Conservation (phyloP, 2,329 filamentous ascomycete genomes). For the Fusarium udum region DNA sequence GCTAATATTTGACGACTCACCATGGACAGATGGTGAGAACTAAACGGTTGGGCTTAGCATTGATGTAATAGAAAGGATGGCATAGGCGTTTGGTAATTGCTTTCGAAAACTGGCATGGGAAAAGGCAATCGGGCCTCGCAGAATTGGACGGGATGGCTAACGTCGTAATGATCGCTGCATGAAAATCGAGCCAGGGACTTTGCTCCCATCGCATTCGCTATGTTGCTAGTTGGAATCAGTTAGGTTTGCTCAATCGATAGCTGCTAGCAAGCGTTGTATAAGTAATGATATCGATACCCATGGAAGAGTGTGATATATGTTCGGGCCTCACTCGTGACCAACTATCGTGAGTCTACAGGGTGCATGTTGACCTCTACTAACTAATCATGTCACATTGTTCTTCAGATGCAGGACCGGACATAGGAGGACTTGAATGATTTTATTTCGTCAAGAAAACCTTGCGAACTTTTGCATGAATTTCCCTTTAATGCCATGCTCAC, state of each 20-base stretch:
- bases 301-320: neutral
- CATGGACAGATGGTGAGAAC: neutral
- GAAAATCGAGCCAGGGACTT: neutral
- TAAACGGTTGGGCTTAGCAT: neutral
- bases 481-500: conserved; percentile 53
- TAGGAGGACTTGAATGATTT: conserved; percentile 48
- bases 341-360: neutral
- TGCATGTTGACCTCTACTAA: neutral
- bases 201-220: neutral
- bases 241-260: neutral
- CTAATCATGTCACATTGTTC: conserved; percentile 1
- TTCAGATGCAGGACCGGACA: neutral
- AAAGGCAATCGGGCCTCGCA: conserved; percentile 13
- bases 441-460: conserved; percentile 51
- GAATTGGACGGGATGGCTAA: neutral
- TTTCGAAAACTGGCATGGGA: neutral
- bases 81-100: neutral
- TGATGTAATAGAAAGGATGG: neutral
- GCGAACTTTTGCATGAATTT: conserved; percentile 51
- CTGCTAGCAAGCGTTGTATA: neutral
- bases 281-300: neutral
- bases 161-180: neutral
- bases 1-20: neutral
- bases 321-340: neutral
- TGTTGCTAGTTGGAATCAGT: neutral